These are phyloP conservation scores for Paxillus involutus DNA, from an alignment of 768 basidiomycete species.

Conservation along the genomic window DNA sequence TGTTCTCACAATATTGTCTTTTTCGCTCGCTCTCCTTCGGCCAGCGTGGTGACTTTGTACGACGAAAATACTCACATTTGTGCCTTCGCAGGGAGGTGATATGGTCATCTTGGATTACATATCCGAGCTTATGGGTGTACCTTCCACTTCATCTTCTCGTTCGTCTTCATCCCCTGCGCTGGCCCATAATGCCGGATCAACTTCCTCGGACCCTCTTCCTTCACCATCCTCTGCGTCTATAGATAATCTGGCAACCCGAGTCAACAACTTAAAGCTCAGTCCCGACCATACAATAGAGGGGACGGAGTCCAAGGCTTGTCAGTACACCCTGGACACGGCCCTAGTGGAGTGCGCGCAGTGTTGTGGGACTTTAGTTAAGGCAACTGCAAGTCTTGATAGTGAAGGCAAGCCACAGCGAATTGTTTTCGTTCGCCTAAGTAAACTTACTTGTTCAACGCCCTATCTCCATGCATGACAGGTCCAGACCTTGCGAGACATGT, in stretches of 20 bases:
- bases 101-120: constrained; percentile 48
- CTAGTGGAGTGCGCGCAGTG: constrained; percentile 40
- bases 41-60: background rate
- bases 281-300: constrained; percentile 5
- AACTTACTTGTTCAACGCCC: background rate
- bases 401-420: constrained; percentile 11
- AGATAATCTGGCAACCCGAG: constrained; percentile 15
- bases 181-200: background rate
- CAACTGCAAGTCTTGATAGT: constrained; percentile 34
- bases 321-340: constrained; percentile 9
- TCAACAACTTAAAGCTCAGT: constrained; percentile 19
- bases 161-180: constrained; percentile 3
- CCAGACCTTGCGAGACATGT: constrained; percentile 19
- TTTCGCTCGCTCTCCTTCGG: background rate
- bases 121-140: constrained; percentile 36
- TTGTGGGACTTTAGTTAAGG: constrained; percentile 45
- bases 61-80: background rate
- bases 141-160: background rate
- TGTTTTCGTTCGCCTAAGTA: background rate
- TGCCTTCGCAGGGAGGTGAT: constrained; percentile 44
- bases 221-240: constrained; percentile 9
- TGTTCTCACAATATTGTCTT: background rate
- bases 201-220: background rate
- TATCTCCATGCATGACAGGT: constrained; percentile 1
- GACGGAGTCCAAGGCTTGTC: background rate